These are phyloP conservation scores for Halophytophthora polymorphica DNA, from an alignment of 352 stramenopile species.

Conservation along the genomic window DNA sequence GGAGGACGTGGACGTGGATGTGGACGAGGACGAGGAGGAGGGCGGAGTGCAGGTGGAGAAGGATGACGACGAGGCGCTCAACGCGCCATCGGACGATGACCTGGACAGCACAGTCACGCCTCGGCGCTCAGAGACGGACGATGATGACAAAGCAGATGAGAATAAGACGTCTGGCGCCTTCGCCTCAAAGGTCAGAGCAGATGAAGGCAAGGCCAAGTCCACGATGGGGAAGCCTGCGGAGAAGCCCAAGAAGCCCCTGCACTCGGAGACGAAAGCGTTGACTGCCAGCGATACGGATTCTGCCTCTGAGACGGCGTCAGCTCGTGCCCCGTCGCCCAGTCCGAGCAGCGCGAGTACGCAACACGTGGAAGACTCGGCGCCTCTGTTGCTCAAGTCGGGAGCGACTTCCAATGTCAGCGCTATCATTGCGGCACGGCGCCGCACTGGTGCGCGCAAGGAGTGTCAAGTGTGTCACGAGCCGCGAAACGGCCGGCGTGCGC, in stretches of 20 bases:
- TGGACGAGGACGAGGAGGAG: slow-evolving; percentile 48
- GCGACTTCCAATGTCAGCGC: slow-evolving; percentile 55
- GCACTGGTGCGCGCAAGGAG: slow-evolving; percentile 65
- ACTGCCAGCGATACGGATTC: slow-evolving; percentile 31
- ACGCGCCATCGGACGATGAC: slow-evolving; percentile 72
- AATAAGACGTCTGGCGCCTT: slow-evolving; percentile 1
- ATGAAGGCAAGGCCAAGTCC: slow-evolving; percentile 5
- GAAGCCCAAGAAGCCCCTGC: slow-evolving; percentile 6
- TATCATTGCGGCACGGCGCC: slow-evolving; percentile 66
- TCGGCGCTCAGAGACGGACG: slow-evolving; percentile 44
- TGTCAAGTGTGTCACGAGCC: slow-evolving; percentile 73
- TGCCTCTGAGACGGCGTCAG: slow-evolving; percentile 20
- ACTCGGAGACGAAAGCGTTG: slow-evolving; percentile 6
- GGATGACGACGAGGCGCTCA: slow-evolving; percentile 73
- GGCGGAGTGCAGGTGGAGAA: slow-evolving; percentile 65
- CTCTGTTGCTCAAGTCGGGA: slow-evolving; percentile 42
- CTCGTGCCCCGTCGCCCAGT: slow-evolving; percentile 20
- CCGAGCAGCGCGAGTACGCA: slow-evolving; percentile 15
- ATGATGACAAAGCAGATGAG: slow-evolving; percentile 27
- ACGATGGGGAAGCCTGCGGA: slow-evolving; percentile 8
- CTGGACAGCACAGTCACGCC: slow-evolving; percentile 64
- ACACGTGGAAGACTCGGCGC: slow-evolving; percentile 23
- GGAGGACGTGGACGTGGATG: slow-evolving; percentile 19
- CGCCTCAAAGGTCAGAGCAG: neutral
- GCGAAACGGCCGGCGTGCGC: slow-evolving; percentile 67